Percentiles rank a stretch among this genome's conserved stretches.
These are phyloP conservation scores for Trichomonascaceae sp. DNA, from an alignment of 1,139 yeast genomes.

Conservation along the genomic window DNA sequence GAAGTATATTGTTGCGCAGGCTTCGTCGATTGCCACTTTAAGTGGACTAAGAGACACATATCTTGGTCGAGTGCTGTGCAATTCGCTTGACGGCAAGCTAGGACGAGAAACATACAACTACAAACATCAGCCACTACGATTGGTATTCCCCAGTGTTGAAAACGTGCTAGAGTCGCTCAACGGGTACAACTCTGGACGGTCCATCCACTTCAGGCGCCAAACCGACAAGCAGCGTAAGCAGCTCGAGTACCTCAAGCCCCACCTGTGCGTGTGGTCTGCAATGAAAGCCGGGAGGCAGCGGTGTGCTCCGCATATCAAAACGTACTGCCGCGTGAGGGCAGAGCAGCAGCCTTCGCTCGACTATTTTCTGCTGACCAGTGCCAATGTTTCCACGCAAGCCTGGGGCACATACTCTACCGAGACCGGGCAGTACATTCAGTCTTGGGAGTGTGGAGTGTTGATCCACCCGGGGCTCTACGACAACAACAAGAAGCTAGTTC, in stretches of 20 bases:
- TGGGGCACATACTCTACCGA: constrained; percentile 21
- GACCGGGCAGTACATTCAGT: constrained; percentile 17
- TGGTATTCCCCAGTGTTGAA: constrained; percentile 22
- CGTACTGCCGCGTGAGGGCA: constrained; percentile 15
- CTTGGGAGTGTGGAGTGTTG: constrained; percentile 25
- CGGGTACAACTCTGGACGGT: constrained; percentile 22
- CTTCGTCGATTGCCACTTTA: constrained; percentile 21
- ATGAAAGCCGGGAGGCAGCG: constrained; percentile 18
- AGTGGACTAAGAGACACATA: constrained; percentile 16
- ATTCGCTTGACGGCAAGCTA: constrained; percentile 12
- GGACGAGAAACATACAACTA: constrained; percentile 1
- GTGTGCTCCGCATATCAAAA: constrained; percentile 27
- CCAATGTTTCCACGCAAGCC: constrained; percentile 25
- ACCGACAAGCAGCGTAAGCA: constrained; percentile 13
- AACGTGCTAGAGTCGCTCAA: constrained; percentile 18
- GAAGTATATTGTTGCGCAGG: constrained; percentile 16
- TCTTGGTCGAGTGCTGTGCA: constrained; percentile 11
- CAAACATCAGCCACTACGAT: constrained; percentile 5
- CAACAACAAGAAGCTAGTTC: constrained; percentile 8
- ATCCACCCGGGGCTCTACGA: constrained; percentile 11
- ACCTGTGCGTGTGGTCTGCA: constrained; percentile 19
- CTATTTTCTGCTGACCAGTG: constrained; percentile 25
- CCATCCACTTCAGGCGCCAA: constrained; percentile 18
- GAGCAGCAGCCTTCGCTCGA: constrained; percentile 10
- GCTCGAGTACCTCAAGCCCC: constrained; percentile 14